Conservation (phyloP, 192 early-diverging fungal species). For the Physocladia obscura region DNA sequence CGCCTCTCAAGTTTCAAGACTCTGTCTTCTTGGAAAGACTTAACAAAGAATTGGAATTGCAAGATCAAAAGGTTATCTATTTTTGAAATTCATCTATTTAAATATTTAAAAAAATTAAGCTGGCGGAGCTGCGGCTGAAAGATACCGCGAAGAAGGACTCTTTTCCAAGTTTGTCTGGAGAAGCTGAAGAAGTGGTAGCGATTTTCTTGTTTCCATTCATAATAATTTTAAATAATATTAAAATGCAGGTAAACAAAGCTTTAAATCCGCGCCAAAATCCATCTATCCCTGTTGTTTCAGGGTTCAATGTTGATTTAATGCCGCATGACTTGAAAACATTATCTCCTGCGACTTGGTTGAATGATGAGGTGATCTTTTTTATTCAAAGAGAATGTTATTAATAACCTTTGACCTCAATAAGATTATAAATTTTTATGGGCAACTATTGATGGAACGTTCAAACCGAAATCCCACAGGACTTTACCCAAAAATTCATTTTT, state of each 20-base stretch:
- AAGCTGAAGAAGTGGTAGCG: neutral
- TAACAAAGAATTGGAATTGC: neutral
- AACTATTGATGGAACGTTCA: constrained; percentile 70
- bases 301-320: constrained; percentile 61
- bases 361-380: constrained; percentile 75
- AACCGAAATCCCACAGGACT: constrained; percentile 25
- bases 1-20: neutral
- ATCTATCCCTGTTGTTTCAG: constrained; percentile 36
- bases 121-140: neutral
- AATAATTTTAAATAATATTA: neutral
- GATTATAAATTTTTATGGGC: constrained; percentile 89
- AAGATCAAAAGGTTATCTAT: neutral
- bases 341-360: constrained; percentile 76
- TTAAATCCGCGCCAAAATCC: neutral
- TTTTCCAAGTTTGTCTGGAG: neutral
- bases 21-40: neutral
- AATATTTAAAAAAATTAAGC: neutral
- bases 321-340: constrained; percentile 73
- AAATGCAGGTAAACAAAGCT: neutral
- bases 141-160: neutral
- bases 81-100: neutral
- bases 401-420: constrained; percentile 17
- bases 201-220: neutral
- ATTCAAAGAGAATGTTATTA: neutral
- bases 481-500: constrained; percentile 73